phyloP scores from a whole-genome alignment of 1,284 basidiomycete species.

The Ganoderma boninense region DNA sequence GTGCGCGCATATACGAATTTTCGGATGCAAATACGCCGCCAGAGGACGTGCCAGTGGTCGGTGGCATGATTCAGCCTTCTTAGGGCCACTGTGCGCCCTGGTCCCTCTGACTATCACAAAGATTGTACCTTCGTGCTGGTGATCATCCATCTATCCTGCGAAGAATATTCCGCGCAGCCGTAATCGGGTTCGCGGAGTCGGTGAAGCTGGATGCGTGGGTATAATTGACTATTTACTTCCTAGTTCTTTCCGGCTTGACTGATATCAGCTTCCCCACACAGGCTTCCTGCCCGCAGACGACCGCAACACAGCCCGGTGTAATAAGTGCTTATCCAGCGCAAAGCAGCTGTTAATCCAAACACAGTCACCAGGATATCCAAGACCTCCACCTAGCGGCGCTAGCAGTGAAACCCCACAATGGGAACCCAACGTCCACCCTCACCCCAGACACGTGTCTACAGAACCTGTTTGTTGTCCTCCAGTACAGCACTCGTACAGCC shows the following conservation, averaged over 20 bases:
- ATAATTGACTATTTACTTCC: not conserved
- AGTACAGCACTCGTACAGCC: not conserved
- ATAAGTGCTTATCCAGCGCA: not conserved
- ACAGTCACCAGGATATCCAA: not conserved
- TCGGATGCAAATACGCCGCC: not conserved
- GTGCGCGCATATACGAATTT: not conserved
- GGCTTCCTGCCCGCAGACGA: not conserved
- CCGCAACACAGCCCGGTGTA: not conserved
- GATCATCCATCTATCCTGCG: not conserved
- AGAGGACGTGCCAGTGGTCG: not conserved
- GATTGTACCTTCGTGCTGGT: not conserved
- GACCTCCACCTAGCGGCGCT: not conserved
- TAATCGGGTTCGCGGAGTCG: too few species aligned
- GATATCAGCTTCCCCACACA: not conserved
- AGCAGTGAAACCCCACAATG: too few species aligned
- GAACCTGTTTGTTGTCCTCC: too few species aligned
- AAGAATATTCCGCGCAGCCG: not conserved
- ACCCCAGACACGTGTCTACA: too few species aligned
- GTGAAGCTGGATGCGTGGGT: not conserved
- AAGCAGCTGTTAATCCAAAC: not conserved
- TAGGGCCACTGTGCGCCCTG: not conserved
- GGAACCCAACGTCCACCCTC: not conserved
- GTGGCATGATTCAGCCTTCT: not conserved
- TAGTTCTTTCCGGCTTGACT: not conserved
- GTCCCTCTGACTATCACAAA: not conserved